These are phyloP conservation scores for Daldinia eschscholtzii DNA, from an alignment of 2,329 filamentous ascomycete species.

Conservation along the genomic window DNA sequence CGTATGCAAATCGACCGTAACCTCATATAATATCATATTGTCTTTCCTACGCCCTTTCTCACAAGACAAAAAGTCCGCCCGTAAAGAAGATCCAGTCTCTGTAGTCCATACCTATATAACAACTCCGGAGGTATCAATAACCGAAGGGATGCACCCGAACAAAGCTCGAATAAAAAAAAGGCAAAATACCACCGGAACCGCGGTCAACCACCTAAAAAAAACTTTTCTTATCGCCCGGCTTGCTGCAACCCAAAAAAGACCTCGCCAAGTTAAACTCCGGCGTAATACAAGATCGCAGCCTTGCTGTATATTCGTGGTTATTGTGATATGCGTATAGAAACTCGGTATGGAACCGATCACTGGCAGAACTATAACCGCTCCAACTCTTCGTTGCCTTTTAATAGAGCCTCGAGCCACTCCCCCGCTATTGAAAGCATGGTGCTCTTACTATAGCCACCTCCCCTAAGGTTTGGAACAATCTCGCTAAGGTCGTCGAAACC, in stretches of 20 bases:
- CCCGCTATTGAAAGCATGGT: constrained; percentile 80
- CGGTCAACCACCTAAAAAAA: constrained; percentile 10
- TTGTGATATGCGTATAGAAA: constrained; percentile 10
- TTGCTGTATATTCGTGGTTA: constrained; percentile 10
- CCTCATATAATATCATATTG: constrained; percentile 26
- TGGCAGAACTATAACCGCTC: constrained; percentile 57
- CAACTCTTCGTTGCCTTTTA: constrained; percentile 75
- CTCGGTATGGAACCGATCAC: constrained; percentile 19
- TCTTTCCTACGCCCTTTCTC: constrained; percentile 17
- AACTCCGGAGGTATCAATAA: constrained; percentile 44
- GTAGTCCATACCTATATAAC: constrained; percentile 21
- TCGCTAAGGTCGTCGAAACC: constrained; percentile 85
- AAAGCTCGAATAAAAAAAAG: constrained; percentile 13
- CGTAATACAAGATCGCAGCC: constrained; percentile 18
- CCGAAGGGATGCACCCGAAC: constrained; percentile 32
- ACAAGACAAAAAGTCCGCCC: constrained; percentile 14
- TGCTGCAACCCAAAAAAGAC: constrained; percentile 26
- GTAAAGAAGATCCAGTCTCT: constrained; percentile 32
- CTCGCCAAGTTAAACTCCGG: constrained; percentile 37
- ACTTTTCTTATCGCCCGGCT: constrained; percentile 33
- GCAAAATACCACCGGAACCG: constrained; percentile 29
- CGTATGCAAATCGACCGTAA: constrained; percentile 23
- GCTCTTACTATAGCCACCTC: constrained; percentile 85
- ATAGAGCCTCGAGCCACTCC: constrained; percentile 80
- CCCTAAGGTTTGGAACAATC: constrained; percentile 79